Conservation (phyloP, 495 filamentous ascomycete genomes). For the Parachaetomium inaequale region DNA sequence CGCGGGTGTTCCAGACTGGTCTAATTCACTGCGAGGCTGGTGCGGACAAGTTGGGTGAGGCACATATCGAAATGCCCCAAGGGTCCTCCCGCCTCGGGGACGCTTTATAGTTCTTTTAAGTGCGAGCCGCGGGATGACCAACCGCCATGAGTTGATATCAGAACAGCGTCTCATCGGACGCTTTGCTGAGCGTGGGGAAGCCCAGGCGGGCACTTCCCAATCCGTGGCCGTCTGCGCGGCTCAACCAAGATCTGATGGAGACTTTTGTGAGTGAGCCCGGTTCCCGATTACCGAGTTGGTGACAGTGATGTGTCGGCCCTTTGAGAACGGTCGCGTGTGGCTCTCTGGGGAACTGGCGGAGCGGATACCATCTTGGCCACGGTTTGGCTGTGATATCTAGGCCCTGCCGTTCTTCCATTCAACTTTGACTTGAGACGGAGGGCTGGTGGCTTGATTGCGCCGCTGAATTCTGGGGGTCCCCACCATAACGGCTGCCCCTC, state of each 20-base stretch:
- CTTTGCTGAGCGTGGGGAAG: conserved; percentile 7
- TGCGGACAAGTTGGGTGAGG: neutral
- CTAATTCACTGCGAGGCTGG: neutral
- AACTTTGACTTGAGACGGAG: neutral
- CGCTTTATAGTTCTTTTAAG: neutral
- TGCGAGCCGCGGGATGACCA: conserved; percentile 6
- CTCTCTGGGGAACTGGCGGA: neutral
- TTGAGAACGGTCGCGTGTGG: neutral
- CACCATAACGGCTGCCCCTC: neutral
- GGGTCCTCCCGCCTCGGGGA: neutral
- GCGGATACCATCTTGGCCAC: neutral
- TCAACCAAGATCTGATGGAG: neutral
- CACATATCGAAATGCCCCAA: neutral
- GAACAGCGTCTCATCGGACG: neutral
- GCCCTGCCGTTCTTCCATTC: neutral
- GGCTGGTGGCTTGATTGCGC: neutral
- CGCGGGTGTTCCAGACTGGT: neutral
- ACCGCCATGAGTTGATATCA: conserved; percentile 1
- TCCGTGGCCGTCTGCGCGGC: neutral
- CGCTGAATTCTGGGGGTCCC: neutral
- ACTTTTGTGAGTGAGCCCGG: neutral
- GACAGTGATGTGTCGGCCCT: neutral
- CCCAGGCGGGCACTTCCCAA: neutral
- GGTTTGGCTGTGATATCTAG: neutral
- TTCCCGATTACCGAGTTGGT: neutral